Evolutionary conservation across 1,139 yeast genomes (phyloP), one percentile per base, ranked within the genome.

Genomic region (Yamadazyma songkhlaensis): DNA sequence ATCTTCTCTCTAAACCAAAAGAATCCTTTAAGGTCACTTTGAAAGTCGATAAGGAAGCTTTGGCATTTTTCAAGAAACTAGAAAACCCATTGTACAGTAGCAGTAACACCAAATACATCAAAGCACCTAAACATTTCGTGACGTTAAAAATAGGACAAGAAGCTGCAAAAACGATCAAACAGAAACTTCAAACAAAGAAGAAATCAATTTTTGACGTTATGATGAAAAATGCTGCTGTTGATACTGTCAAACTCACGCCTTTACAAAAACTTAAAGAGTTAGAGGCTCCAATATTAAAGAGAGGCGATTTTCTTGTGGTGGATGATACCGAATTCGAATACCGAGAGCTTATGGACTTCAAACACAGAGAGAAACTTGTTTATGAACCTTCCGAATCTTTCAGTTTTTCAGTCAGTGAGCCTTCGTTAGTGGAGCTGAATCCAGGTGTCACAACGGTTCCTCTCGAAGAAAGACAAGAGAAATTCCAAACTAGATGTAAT

Each of bases 1-100:
- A 55, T 30, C 38, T 59, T 6, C 46, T 59, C 14, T 32, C 29
- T n/a, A 31, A 27, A 26, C 37, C 32, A 43, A 43, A 38, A 43
- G 44, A 39, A 40, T 41, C 49, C 11, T 38, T 43, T 13, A 38
- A 51, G 11, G 62, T 67, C 1, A 57, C 61, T 0, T 50, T 69
- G 10, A 59, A 57, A 35, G 37, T 67, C 3, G 47, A 53, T 30
- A 49, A 64, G 3, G 48, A 37, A 1, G 52, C 49, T 4, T 51
- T 68, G 31, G 46, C 50, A n/a, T 55, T 55, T 26, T 55, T 64
- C 20, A 55, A 61, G 34, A 45, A 43, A 33, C 53, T 46, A 31
- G 61, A 58, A 22, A 64, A 60, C 36, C 69, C 72, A 1, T 52
- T 66, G 14, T 57, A 54, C 36, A 54, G 67, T 0, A 54, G 52